Evolutionary conservation across 1,284 basidiomycete genomes (phyloP).

Genomic region (Ganoderma meredithae): DNA sequence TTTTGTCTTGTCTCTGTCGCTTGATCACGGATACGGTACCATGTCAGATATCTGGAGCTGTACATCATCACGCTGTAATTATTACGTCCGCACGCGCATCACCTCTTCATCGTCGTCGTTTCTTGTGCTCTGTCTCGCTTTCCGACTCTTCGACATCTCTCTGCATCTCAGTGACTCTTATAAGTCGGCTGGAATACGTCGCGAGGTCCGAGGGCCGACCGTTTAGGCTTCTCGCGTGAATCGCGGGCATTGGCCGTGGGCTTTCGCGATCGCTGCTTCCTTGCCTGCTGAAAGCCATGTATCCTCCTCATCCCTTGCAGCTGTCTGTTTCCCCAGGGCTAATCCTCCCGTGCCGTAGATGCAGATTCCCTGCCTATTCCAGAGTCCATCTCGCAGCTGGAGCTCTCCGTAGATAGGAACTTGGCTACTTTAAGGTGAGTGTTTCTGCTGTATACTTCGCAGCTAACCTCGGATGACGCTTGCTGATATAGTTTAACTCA

Average conservation of each 20-base stretch:
- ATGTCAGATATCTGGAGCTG: background rate
- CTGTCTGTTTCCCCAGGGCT: background rate
- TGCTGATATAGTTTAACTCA: background rate
- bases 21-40: background rate
- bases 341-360: background rate
- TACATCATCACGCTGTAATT: slow-evolving; percentile 7
- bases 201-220: background rate
- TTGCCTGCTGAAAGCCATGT: background rate
- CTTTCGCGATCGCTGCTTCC: background rate
- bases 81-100: background rate
- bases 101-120: background rate
- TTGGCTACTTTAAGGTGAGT: background rate
- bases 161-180: background rate
- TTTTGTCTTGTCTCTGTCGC: background rate
- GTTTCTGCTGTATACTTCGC: background rate
- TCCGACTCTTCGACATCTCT: background rate
- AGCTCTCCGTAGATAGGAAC: background rate
- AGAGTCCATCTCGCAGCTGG: background rate
- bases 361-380: background rate
- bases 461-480: background rate
- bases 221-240: background rate
- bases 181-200: background rate
- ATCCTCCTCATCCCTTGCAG: background rate
- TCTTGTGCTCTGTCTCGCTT: background rate
- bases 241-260: too few species aligned